Evolutionary conservation across 1,284 basidiomycete genomes (phyloP).

Genomic region (Sanghuangporus sanghuang): DNA sequence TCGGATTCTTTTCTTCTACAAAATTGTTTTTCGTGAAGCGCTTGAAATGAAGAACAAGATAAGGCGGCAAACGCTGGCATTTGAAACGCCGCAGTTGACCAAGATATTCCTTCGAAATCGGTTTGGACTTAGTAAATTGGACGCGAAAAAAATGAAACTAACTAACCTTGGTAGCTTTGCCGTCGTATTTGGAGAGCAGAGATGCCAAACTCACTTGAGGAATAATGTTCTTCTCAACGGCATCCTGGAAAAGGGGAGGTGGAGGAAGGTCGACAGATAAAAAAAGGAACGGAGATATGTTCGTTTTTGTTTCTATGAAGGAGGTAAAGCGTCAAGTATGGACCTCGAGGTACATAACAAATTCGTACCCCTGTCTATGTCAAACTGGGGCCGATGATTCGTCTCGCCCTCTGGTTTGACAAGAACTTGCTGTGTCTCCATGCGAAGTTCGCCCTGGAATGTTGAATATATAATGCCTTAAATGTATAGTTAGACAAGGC

Average conservation of each 20-base stretch:
- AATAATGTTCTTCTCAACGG: conserved; percentile 96
- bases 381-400: conserved; percentile 79
- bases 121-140: neutral
- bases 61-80: conserved; percentile 82
- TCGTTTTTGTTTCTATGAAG: conserved; percentile 75
- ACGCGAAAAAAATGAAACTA: conserved; percentile 18
- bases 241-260: conserved; percentile 93
- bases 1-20: conserved; percentile 98
- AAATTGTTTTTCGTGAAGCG: conserved; percentile 98
- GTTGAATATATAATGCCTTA: conserved; percentile 86
- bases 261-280: conserved; percentile 94
- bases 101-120: conserved; percentile 61
- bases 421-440: conserved; percentile 92
- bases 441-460: conserved; percentile 91
- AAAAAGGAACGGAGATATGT: conserved; percentile 89
- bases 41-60: conserved; percentile 94
- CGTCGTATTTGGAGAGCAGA: conserved; percentile 96
- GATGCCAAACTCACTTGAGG: conserved; percentile 93
- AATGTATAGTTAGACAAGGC: conserved; percentile 16
- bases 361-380: conserved; percentile 81
- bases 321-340: conserved; percentile 6
- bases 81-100: conserved; percentile 89
- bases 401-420: conserved; percentile 71
- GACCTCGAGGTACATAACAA: conserved; percentile 2
- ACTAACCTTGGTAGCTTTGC: conserved; percentile 76